Base-by-base conservation (phyloP, 257 asterid genomes). In the Solanum tarapatanum region DNA sequence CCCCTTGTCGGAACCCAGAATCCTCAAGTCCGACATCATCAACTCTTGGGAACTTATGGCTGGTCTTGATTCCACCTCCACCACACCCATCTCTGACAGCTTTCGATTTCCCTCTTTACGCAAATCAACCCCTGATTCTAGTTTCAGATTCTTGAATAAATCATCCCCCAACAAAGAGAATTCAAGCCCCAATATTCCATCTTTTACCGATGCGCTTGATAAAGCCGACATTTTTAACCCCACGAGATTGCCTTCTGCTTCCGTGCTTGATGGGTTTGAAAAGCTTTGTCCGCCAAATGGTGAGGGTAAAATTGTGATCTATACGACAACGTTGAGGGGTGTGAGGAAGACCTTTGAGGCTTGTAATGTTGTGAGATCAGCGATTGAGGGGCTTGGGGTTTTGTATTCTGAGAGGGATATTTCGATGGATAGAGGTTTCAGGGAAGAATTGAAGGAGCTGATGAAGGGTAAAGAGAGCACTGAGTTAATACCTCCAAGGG, bases 41-140 rank as follows among this genome's bases (percentile, higher is more conserved):
- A 94, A 94, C 85, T 93, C 98, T 82, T 94, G 99, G 99, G 99
- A 94, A 86, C 97, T 95, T 87, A 94, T 94, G 98, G 91, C 97
- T 13, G 98, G 97, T 48, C 98, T 97, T 62, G 98, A 95, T 30
- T 87, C 95, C 86, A 92, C 90, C 76, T 21, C 79, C 21, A 80
- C 7, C n/a, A 48, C 26, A 3, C 69, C 62, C 85, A 83, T 84
- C 30, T 26, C 41, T 26, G 94, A 91, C 82, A 95, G 92, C 90
- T 93, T 94, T 91, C 94, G 93, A 2, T 88, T 94, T 87, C 21
- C 92, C 4, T 86, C 93, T 33, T 35, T 87, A 16, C 90, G 89
- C 6, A 36, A 68, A 26, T 43, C 48, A 30, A 35, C 41, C 84
- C 68, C 87, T 41, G 37, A 70, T 19, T 93, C 89, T 85, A 95